Conservation (phyloP, 2,329 filamentous ascomycete genomes). For the Diaporthe citrichinensis region DNA sequence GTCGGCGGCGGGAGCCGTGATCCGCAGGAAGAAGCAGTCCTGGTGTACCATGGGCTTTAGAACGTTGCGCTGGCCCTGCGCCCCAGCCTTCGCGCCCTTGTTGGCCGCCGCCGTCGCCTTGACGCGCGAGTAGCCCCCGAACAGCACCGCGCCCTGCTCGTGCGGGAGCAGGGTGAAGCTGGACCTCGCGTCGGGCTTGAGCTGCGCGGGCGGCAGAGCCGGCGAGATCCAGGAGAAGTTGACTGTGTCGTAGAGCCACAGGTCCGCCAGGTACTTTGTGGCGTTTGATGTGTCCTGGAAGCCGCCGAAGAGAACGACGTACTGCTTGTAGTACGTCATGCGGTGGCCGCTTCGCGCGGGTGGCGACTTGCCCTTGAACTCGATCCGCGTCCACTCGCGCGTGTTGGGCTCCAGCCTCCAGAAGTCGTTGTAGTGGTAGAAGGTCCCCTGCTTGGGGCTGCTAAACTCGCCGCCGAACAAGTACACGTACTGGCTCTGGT, state of each 20-base stretch:
- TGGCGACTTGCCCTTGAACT: constrained; percentile 82
- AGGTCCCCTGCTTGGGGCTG: constrained; percentile 96
- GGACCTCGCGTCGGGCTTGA: constrained; percentile 91
- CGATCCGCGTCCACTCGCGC: constrained; percentile 92
- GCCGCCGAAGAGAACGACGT: constrained; percentile 94
- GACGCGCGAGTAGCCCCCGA: constrained; percentile 93
- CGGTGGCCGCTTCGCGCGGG: constrained; percentile 91
- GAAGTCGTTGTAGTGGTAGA: constrained; percentile 99
- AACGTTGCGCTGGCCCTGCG: constrained; percentile 76
- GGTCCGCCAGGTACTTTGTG: constrained; percentile 92
- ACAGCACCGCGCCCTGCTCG: constrained; percentile 89
- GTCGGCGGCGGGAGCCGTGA: constrained; percentile 79
- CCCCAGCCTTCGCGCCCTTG: constrained; percentile 75
- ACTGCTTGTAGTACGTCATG: constrained; percentile 98
- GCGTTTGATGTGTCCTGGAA: constrained; percentile 98
- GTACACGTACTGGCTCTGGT: constrained; percentile 84
- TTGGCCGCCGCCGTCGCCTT: constrained; percentile 76
- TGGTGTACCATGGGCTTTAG: constrained; percentile 92
- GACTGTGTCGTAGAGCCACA: constrained; percentile 95
- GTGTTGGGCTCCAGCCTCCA: constrained; percentile 89
- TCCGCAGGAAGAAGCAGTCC: constrained; percentile 92
- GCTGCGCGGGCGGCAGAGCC: constrained; percentile 79
- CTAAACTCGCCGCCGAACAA: constrained; percentile 98
- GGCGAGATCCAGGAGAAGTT: constrained; percentile 89
- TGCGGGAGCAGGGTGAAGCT: constrained; percentile 94